Evolutionary conservation across 169 alveolate genomes (phyloP).

Genomic region (Plasmodium berghei): DNA sequence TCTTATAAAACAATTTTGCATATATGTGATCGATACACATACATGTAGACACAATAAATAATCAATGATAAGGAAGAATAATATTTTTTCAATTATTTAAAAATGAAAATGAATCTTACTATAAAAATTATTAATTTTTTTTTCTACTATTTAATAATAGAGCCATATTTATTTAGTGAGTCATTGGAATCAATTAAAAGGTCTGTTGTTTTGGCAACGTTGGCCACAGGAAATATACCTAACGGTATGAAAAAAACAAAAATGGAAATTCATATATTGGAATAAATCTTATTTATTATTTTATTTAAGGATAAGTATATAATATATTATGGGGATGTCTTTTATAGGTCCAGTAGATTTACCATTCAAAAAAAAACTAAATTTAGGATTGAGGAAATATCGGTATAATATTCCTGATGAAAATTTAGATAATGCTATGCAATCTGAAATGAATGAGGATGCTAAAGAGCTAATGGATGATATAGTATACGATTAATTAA

Average conservation of each 20-base stretch:
- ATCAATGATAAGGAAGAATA: background rate
- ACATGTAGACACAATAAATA: slow-evolving; percentile 8
- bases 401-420: slow-evolving; percentile 9
- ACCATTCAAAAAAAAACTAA: slow-evolving; percentile 29
- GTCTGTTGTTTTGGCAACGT: slow-evolving; percentile 5
- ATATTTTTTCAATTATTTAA: background rate
- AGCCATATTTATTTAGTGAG: slow-evolving; percentile 19
- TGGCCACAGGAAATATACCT: slow-evolving; percentile 7
- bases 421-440: slow-evolving; percentile 4
- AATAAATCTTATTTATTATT: background rate
- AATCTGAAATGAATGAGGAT: slow-evolving; percentile 47
- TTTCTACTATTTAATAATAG: slow-evolving; percentile 18
- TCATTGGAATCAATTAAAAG: background rate
- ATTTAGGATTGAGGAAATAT: slow-evolving; percentile 54
- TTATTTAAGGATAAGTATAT: background rate
- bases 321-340: background rate
- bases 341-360: slow-evolving; percentile 62
- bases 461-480: slow-evolving; percentile 27
- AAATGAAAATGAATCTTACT: slow-evolving; percentile 46
- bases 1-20: slow-evolving; percentile 1
- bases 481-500: slow-evolving; percentile 37
- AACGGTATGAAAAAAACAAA: slow-evolving; percentile 39
- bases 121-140: slow-evolving; percentile 31
- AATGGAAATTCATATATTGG: slow-evolving; percentile 2
- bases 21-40: slow-evolving; percentile 3